Evolutionary conservation across 441 rosid species (phyloP).

Genomic region (Aquilaria agallochum): DNA sequence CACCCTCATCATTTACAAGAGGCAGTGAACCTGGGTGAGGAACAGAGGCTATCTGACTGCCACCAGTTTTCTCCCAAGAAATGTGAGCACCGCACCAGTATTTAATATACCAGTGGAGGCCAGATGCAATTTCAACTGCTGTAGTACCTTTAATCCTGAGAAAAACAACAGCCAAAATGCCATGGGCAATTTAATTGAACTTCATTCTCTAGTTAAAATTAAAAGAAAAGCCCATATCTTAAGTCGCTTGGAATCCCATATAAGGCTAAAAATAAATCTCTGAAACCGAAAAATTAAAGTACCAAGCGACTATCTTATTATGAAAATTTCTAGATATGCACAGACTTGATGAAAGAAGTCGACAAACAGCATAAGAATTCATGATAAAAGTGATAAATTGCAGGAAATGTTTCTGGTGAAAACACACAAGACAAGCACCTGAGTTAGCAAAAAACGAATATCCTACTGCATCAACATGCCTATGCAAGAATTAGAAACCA

Average conservation of each 20-base stretch:
- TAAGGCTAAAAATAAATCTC: too few relatives aligned
- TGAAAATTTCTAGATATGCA: too few relatives aligned
- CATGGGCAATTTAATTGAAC: not conserved
- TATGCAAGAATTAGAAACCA: slow-evolving; percentile 14
- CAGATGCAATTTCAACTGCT: slow-evolving; percentile 87
- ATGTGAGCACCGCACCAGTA: slow-evolving; percentile 89
- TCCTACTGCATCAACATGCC: slow-evolving; percentile 2
- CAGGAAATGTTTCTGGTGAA: too few relatives aligned
- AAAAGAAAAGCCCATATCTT: not conserved
- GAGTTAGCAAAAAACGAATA: too few relatives aligned
- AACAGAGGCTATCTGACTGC: slow-evolving; percentile 73
- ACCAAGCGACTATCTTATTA: too few relatives aligned
- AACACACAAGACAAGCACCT: too few relatives aligned
- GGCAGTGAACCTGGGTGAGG: slow-evolving; percentile 80
- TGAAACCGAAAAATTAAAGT: too few relatives aligned
- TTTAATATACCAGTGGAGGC: slow-evolving; percentile 94
- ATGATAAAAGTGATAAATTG: too few relatives aligned
- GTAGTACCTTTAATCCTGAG: slow-evolving; percentile 79
- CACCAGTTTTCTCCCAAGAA: slow-evolving; percentile 99
- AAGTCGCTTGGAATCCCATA: too few relatives aligned
- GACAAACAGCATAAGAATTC: too few relatives aligned
- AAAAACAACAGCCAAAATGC: slow-evolving; percentile 2
- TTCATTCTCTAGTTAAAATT: not conserved
- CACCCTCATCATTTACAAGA: slow-evolving; percentile 52
- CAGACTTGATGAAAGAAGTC: too few relatives aligned